phyloP scores from a whole-genome alignment of 345 rosid species.

The Boechera divaricarpa region DNA sequence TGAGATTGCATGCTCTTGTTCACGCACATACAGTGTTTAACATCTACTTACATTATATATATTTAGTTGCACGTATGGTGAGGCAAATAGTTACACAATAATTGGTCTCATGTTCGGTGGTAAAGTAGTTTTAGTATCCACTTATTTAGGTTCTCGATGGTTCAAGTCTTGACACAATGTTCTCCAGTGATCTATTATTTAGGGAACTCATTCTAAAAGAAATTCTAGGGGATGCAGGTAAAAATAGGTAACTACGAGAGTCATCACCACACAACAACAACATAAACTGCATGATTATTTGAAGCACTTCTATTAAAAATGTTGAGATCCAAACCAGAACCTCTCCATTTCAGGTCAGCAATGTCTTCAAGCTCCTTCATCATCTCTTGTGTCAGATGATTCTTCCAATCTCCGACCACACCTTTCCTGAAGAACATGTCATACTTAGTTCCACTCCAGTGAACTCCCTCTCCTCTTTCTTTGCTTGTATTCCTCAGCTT shows the following conservation, averaged over 20 bases:
- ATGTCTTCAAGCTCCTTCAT: conserved; percentile 41
- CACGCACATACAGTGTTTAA: no score
- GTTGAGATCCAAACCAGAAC: conserved; percentile 44
- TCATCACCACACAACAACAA: background rate
- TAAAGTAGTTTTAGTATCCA: background rate
- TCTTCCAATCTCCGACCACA: conserved; percentile 54
- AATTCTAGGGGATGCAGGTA: background rate
- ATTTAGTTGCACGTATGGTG: no score
- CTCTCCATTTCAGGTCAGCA: conserved; percentile 38
- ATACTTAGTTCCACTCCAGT: conserved; percentile 33
- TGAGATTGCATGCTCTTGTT: no score
- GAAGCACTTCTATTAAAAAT: conserved; percentile 19
- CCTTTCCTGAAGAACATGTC: conserved; percentile 50
- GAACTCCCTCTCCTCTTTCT: conserved; percentile 39
- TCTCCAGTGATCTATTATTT: background rate
- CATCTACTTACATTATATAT: no score
- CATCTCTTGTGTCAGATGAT: conserved; percentile 48
- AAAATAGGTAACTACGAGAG: background rate
- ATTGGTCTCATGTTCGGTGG: background rate
- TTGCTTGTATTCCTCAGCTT: conserved; percentile 44
- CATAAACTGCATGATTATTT: conserved; percentile 19
- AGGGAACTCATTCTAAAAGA: background rate
- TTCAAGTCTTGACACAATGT: background rate
- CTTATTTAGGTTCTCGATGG: background rate
- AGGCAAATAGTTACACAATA: no score